Conservation (phyloP, 257 asterid genomes). For the Lycium barbarum region DNA sequence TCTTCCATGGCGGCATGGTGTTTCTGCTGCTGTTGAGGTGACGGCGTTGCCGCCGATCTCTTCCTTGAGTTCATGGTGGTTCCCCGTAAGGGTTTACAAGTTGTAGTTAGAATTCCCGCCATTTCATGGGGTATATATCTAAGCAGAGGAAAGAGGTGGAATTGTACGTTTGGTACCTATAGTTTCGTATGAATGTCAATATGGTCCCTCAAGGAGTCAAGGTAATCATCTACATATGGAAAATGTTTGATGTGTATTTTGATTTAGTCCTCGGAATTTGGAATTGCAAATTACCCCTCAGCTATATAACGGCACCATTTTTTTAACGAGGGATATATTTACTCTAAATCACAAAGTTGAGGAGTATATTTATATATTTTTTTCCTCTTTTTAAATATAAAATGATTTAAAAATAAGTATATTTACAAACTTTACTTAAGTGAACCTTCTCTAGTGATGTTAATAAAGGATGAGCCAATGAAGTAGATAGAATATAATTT, state of each 20-base stretch:
- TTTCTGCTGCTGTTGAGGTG: slow-evolving; percentile 63
- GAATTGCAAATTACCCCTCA: not conserved
- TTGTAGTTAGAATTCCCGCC: slow-evolving; percentile 31
- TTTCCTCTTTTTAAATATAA: no score
- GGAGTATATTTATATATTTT: no score
- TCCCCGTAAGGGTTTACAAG: slow-evolving; percentile 24
- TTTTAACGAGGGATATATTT: no score
- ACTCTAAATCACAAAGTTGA: no score
- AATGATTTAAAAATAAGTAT: no score
- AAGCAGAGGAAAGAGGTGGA: not conserved
- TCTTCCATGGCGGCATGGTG: slow-evolving; percentile 71
- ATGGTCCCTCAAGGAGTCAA: not conserved
- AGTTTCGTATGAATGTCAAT: not conserved
- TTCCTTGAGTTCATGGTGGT: slow-evolving; percentile 59
- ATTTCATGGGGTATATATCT: not conserved
- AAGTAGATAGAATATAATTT: no score
- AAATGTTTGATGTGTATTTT: not conserved
- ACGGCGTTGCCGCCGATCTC: slow-evolving; percentile 62
- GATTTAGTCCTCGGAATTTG: not conserved
- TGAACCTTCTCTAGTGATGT: not conserved
- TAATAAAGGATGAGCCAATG: no score
- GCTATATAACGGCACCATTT: not conserved
- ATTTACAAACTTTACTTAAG: no score
- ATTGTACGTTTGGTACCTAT: not conserved
- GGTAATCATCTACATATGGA: not conserved